Conservation (phyloP, 805 yeast species). For the Wickerhamomyces subpelliculosus region DNA sequence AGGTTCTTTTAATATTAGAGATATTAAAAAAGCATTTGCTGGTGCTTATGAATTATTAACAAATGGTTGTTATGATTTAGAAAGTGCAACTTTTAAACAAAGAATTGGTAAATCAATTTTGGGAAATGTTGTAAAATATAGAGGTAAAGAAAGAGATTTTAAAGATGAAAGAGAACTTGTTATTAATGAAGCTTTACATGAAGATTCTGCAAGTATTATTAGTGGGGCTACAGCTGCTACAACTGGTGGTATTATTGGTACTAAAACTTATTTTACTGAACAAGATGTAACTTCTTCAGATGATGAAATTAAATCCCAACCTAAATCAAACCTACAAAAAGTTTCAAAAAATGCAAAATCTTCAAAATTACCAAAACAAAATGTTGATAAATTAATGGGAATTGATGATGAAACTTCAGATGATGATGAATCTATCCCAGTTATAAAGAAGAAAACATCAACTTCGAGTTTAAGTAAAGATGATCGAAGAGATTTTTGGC, state of each 20-base stretch:
- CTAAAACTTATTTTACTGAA: background rate
- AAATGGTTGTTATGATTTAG: conserved; percentile 68
- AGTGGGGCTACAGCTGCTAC: no score
- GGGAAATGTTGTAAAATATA: conserved; percentile 72
- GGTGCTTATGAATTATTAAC: conserved; percentile 79
- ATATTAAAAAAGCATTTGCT: conserved; percentile 76
- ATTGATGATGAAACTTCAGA: conserved; percentile 13
- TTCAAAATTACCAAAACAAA: background rate
- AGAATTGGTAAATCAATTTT: conserved; percentile 67
- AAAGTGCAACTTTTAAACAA: conserved; percentile 55
- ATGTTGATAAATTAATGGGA: conserved; percentile 21
- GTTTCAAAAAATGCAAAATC: background rate
- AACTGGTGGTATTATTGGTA: no score
- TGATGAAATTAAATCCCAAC: background rate
- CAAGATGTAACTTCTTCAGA: background rate
- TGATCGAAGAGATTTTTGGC: conserved; percentile 29
- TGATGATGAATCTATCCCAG: conserved; percentile 10
- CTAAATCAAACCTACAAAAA: background rate
- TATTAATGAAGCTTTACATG: conserved; percentile 47
- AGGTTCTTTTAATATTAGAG: conserved; percentile 74
- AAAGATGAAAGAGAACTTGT: conserved; percentile 65
- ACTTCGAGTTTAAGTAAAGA: conserved; percentile 13
- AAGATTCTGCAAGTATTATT: conserved; percentile 24
- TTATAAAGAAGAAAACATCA: conserved; percentile 5
- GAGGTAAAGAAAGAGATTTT: conserved; percentile 70